Evolutionary conservation across 805 yeast genomes (phyloP), one percentile per base, ranked within the genome.

Genomic region (Isabelozyma heimii): DNA sequence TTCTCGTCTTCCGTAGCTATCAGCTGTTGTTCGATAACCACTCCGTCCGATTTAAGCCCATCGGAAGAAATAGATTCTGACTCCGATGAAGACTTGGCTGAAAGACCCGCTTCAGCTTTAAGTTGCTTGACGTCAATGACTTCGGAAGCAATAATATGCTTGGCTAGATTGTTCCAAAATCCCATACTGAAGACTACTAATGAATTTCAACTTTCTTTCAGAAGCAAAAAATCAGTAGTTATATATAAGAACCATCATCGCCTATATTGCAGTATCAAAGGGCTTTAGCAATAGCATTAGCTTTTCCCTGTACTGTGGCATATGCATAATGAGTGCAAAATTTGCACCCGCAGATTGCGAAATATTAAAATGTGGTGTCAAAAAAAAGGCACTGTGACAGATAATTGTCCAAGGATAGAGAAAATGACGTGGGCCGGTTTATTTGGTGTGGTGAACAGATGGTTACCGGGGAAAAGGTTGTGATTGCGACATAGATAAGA

Each of bases 1-100:
- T 62, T 62, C 16, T 49, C 51, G 28, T 44, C 42, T n/a, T 15
- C 42, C 9, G 14, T 7, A n/a, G 15, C 8, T 17, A 40, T 17
- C 27, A 40, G 24, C 17, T 9, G n/a, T 20, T 16, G 27, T 8
- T 40, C 27, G 5, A 40, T 17, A 8, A 40, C 42, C 15, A 20
- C 17, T 12, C 27, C 42, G 17, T 17, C 42, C 4, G 15, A 3
- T 40, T 40, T 40, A 9, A 17, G 24, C 2, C n/a, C 27, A 40
- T 16, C 27, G 10, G 6, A 17, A 14, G 42, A 14, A 20, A 13
- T 17, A 4, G 24, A 15, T n/a, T 15, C 10, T 8, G 42, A 15
- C n/a, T 7, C 42, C n/a, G n/a, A 4, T 4, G 24, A 17, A 5
- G 14, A 16, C 27, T 12, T 4, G n/a, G n/a, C 27, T 40, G 8